Evolutionary conservation across 352 stramenopile species (phyloP).

Genomic region (Blastocystis sp.): DNA sequence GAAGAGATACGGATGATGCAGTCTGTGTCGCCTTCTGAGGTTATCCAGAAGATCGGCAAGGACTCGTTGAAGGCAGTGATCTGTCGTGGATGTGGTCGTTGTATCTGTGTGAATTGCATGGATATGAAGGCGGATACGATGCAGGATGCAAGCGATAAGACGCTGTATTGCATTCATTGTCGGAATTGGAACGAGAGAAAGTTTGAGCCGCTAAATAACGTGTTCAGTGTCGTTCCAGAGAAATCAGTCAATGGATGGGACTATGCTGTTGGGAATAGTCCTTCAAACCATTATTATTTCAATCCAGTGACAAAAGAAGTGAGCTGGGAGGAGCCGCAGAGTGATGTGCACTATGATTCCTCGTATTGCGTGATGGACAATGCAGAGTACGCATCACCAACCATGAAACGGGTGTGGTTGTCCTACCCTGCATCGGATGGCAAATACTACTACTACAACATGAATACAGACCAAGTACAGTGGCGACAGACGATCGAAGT

Average conservation of each 20-base stretch:
- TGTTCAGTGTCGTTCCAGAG: not conserved
- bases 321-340: not conserved
- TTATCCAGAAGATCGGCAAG: not conserved
- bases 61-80: not conserved
- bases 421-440: not conserved
- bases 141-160: not conserved
- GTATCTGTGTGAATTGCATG: slow-evolving; percentile 33
- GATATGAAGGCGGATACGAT: not conserved
- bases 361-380: not conserved
- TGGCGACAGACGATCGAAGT: slow-evolving; percentile 9
- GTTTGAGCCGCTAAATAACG: not conserved
- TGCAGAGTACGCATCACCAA: not conserved
- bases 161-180: slow-evolving; percentile 13
- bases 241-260: not conserved
- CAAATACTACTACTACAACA: not conserved
- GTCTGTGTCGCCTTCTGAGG: not conserved
- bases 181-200: not conserved
- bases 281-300: not conserved
- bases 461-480: not conserved
- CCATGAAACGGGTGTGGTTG: not conserved
- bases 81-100: slow-evolving; percentile 21
- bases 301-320: not conserved
- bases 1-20: not conserved
- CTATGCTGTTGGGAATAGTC: not conserved
- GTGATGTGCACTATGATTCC: not conserved